Percentiles rank a stretch among this genome's conserved stretches.
Conservation (phyloP, 78 protist species). For the Protostelium mycophagum region DNA sequence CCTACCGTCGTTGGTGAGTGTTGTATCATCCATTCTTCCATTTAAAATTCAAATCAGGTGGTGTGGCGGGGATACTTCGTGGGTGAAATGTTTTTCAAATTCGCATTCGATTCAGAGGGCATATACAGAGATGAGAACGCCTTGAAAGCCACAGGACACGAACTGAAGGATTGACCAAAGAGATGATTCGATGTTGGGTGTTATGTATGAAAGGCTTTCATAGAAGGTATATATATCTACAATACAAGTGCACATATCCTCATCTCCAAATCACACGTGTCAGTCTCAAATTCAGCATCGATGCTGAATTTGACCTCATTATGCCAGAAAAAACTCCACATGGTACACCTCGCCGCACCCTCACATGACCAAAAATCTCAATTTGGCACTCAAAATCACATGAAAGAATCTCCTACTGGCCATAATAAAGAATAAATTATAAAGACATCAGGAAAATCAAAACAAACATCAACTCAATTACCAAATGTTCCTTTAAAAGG, state of each 20-base stretch:
- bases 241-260: no score
- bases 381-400: no score
- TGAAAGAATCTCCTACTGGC: no score
- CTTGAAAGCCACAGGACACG: constrained; percentile 20
- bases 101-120: constrained; percentile 5
- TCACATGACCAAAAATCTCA: no score
- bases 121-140: constrained; percentile 18
- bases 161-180: background rate
- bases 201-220: constrained; percentile 57
- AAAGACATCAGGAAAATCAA: no score
- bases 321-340: constrained; percentile 36
- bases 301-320: constrained; percentile 36
- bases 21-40: background rate
- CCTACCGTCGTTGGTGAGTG: constrained; percentile 38
- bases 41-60: constrained; percentile 24
- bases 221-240: constrained; percentile 21
- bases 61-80: constrained; percentile 69
- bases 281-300: constrained; percentile 6
- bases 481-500: no score
- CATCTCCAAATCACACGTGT: background rate
- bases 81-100: constrained; percentile 50
- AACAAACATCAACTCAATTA: no score
- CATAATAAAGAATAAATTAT: no score
- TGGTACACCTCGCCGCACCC: constrained; percentile 31
- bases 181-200: background rate